Evolutionary conservation across 2,329 filamentous ascomycete species (phyloP).

Genomic region (Pseudogymnoascus sp.): DNA sequence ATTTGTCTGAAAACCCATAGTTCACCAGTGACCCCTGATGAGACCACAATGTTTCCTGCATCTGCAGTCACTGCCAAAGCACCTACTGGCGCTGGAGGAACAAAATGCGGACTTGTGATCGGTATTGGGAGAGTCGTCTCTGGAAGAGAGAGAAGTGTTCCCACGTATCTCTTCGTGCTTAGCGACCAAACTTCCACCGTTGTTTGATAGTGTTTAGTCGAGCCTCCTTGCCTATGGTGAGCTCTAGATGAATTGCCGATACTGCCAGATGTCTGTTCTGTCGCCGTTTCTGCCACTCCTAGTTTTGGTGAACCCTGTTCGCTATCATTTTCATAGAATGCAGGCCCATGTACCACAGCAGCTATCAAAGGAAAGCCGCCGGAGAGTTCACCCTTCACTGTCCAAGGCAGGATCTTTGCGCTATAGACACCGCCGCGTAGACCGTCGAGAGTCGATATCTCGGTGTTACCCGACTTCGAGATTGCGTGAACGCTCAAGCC

Average conservation of each 20-base stretch:
- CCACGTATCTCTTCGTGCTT: slow-evolving; percentile 61
- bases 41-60: slow-evolving; percentile 62
- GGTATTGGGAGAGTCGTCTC: slow-evolving; percentile 44
- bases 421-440: slow-evolving; percentile 71
- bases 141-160: slow-evolving; percentile 65
- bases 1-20: slow-evolving; percentile 66
- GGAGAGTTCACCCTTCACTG: slow-evolving; percentile 40
- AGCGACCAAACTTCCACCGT: slow-evolving; percentile 85
- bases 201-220: slow-evolving; percentile 61
- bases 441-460: slow-evolving; percentile 63
- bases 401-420: slow-evolving; percentile 76
- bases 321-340: slow-evolving; percentile 33
- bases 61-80: slow-evolving; percentile 68
- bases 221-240: slow-evolving; percentile 20
- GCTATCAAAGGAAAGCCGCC: slow-evolving; percentile 65
- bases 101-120: slow-evolving; percentile 54
- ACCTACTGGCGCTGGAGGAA: slow-evolving; percentile 62
- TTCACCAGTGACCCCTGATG: slow-evolving; percentile 79
- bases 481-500: slow-evolving; percentile 69
- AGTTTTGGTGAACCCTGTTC: slow-evolving; percentile 15
- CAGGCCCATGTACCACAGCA: slow-evolving; percentile 71
- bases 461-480: slow-evolving; percentile 62
- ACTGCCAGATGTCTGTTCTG: slow-evolving; percentile 14
- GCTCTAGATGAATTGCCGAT: slow-evolving; percentile 7
- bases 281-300: slow-evolving; percentile 13